These are phyloP conservation scores for Hymenoscyphus repandus DNA, from an alignment of 2,329 filamentous ascomycete genomes.

Conservation along the genomic window DNA sequence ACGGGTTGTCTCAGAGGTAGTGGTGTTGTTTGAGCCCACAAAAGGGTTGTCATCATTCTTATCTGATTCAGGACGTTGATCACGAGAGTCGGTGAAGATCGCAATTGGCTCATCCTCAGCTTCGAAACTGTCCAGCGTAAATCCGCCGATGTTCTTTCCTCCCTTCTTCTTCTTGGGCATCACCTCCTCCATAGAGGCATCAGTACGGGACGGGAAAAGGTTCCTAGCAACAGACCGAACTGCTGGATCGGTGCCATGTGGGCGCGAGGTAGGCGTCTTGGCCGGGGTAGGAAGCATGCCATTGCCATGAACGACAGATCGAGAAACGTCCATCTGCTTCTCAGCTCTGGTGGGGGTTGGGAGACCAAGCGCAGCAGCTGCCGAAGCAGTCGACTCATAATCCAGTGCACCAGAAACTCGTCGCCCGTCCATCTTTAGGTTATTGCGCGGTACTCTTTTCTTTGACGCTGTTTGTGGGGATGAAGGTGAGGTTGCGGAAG, in stretches of 20 bases:
- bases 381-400: constrained; percentile 38
- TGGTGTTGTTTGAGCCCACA: constrained; percentile 41
- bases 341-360: constrained; percentile 17
- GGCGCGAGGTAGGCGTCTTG: constrained; percentile 64
- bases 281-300: constrained; percentile 71
- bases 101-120: constrained; percentile 57
- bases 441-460: constrained; percentile 19
- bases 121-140: constrained; percentile 53
- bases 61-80: constrained; percentile 66
- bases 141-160: constrained; percentile 50
- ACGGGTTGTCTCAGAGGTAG: constrained; percentile 39
- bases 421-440: constrained; percentile 41
- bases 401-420: constrained; percentile 43
- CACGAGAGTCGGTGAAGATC: constrained; percentile 76
- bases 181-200: constrained; percentile 49
- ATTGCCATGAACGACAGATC: constrained; percentile 19
- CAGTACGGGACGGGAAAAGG: constrained; percentile 46
- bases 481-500: constrained; percentile 18
- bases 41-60: constrained; percentile 68
- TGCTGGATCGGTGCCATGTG: constrained; percentile 43
- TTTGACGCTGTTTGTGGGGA: constrained; percentile 27
- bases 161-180: constrained; percentile 54
- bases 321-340: constrained; percentile 22
- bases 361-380: constrained; percentile 32
- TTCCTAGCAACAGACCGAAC: constrained; percentile 54